Evolutionary conservation across 768 basidiomycete genomes (phyloP).

Genomic region (Obba rivulosa): DNA sequence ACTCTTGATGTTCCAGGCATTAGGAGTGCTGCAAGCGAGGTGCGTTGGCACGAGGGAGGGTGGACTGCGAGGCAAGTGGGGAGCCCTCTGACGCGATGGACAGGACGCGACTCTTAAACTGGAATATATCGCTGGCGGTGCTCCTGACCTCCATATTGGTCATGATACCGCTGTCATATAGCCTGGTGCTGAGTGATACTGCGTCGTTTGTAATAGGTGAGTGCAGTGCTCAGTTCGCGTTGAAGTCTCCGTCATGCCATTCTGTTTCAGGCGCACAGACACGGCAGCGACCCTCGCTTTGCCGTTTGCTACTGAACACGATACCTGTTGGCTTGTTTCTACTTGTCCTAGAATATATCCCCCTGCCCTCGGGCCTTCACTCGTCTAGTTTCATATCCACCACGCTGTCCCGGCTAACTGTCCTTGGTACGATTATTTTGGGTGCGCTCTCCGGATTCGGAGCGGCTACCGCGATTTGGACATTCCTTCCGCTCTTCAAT

Average conservation of each 20-base stretch:
- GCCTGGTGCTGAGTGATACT: constrained; percentile 44
- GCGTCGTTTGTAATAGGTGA: constrained; percentile 9
- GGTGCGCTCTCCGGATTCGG: constrained; percentile 79
- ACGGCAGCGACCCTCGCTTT: constrained; percentile 25
- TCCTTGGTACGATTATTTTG: constrained; percentile 74
- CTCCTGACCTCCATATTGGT: constrained; percentile 61
- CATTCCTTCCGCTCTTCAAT: constrained; percentile 42
- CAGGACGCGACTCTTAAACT: constrained; percentile 63
- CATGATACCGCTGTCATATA: constrained; percentile 58
- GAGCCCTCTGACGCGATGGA: not conserved
- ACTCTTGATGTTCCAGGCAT: constrained; percentile 67
- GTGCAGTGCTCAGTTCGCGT: not conserved
- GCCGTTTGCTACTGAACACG: constrained; percentile 36
- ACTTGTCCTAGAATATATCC: constrained; percentile 58
- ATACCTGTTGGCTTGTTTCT: constrained; percentile 41
- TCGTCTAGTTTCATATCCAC: constrained; percentile 36
- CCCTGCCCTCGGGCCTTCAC: constrained; percentile 50
- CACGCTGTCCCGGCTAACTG: constrained; percentile 57
- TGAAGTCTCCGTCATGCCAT: not conserved
- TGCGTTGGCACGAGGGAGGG: constrained; percentile 28
- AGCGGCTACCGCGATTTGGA: constrained; percentile 64
- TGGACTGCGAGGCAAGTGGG: not conserved
- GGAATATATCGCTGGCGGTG: constrained; percentile 58
- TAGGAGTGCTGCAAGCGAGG: constrained; percentile 48
- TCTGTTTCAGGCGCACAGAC: constrained; percentile 11